A percentile compares a stretch with the other conserved stretches of the same genome.
These are phyloP conservation scores for Ilex asprella DNA, from an alignment of 257 asterid genomes.

Conservation along the genomic window DNA sequence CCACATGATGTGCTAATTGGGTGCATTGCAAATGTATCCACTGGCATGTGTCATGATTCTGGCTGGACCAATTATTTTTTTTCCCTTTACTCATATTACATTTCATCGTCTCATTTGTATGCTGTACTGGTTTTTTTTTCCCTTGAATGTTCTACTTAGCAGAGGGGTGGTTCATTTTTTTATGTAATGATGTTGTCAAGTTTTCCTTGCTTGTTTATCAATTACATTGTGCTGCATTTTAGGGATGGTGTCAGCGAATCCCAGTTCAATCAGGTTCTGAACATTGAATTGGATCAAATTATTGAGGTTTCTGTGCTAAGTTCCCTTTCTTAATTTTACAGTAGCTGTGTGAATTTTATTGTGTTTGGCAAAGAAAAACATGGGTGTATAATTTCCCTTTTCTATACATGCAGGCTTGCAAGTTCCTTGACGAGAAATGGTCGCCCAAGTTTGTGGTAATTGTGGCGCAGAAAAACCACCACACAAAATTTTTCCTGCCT, in stretches of 20 bases:
- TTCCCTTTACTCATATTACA: no score
- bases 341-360: not conserved
- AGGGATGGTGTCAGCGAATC: conserved; percentile 93
- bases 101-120: no score
- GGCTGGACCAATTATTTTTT: no score
- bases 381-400: not conserved
- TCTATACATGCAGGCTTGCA: conserved; percentile 54
- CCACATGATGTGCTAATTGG: no score
- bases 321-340: no score
- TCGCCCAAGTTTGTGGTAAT: conserved; percentile 74
- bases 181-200: no score
- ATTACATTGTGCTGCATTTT: conserved; percentile 11
- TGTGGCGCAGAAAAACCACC: conserved; percentile 90
- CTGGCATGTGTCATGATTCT: no score
- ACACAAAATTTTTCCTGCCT: conserved; percentile 77
- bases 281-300: conserved; percentile 70
- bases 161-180: no score
- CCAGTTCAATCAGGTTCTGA: conserved; percentile 78
- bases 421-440: conserved; percentile 77
- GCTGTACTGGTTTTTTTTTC: no score
- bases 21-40: no score
- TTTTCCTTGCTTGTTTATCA: not conserved
- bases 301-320: conserved; percentile 46
- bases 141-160: no score
- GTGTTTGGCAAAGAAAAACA: not conserved